Evolutionary conservation across 1,284 basidiomycete genomes (phyloP).

Genomic region (Paramarasmius palmivorus): DNA sequence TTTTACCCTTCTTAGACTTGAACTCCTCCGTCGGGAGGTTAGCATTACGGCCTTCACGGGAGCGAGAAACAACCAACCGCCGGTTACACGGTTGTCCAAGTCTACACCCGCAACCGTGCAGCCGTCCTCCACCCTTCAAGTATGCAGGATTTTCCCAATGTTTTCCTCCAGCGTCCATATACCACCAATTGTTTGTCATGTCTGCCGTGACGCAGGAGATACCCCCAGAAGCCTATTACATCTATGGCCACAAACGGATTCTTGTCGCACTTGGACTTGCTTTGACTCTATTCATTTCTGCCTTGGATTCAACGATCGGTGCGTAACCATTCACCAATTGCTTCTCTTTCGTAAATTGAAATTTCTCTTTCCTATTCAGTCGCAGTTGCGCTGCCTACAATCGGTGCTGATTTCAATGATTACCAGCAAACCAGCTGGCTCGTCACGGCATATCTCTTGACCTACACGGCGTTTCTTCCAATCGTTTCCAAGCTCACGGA

Average conservation of each 20-base stretch:
- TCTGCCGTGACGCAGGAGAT: background rate
- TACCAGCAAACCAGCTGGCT: background rate
- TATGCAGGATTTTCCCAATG: too few relatives aligned
- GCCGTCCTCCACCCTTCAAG: too few relatives aligned
- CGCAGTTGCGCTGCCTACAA: background rate
- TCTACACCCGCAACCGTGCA: too few relatives aligned
- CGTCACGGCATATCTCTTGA: background rate
- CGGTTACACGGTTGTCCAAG: too few relatives aligned
- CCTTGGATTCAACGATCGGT: slow-evolving; percentile 2
- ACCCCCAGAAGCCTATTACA: background rate
- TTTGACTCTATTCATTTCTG: background rate
- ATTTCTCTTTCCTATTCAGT: background rate
- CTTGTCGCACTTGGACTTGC: background rate
- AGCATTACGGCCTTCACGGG: too few relatives aligned
- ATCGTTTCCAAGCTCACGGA: background rate
- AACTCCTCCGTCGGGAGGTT: too few relatives aligned
- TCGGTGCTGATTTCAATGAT: background rate
- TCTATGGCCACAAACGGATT: background rate
- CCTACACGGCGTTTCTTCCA: slow-evolving; percentile 1
- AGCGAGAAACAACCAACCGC: too few relatives aligned
- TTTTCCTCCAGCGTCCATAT: too few relatives aligned
- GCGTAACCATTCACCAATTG: background rate
- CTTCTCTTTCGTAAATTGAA: background rate
- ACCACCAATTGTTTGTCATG: too few relatives aligned
- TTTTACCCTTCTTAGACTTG: too few relatives aligned